Base-by-base conservation (phyloP, 2,329 filamentous ascomycete species). In the Cercospora canescens region DNA sequence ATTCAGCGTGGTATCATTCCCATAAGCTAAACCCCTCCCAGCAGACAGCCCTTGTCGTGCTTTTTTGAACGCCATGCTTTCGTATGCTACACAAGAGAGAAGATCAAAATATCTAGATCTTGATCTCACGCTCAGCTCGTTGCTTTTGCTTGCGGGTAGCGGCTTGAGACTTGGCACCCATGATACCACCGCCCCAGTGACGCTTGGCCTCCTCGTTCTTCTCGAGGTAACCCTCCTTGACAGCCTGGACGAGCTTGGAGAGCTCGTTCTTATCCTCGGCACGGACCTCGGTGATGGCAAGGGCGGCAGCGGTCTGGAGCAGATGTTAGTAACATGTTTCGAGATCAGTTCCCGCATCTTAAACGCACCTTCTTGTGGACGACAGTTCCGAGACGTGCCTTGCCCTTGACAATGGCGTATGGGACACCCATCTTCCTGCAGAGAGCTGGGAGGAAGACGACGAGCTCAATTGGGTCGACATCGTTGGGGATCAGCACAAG, bases 401-500 rank as follows among this genome's bases (percentile, higher is more conserved):
- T 99, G 87, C 95, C 95, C 92, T 99, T 99, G 81, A 99, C 89
- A 77, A 99, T 98, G 81, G 94, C 95, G 83, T 98, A 99, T 73
- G 96, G 95, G 77, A 97, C 90, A 86, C 96, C 96, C 94, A 99
- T 99, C 92, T 99, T 99, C 85, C 94, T 92, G 92, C 95, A 99
- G 76, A 99, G 92, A 79, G 95, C 94, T 75, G 95, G 95, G 72
- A 99, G 89, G 91, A 97, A 99, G 84, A 99, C 93, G 79, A 99
- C 96, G 77, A 99, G 86, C 89, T 99, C 95, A 81, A 99, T 99
- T 78, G 95, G 95, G 88, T 99, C 95, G 78, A 99, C 96, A 81
- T 99, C 95, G 87, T 99, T 97, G 83, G 95, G 92, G 82, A 99
- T 99, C 77, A 99, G 90, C 80, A 99, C 96, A 73, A 99, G 89